These are phyloP conservation scores for Coniochaeta sp. DNA, from an alignment of 2,329 filamentous ascomycete genomes.

Conservation along the genomic window DNA sequence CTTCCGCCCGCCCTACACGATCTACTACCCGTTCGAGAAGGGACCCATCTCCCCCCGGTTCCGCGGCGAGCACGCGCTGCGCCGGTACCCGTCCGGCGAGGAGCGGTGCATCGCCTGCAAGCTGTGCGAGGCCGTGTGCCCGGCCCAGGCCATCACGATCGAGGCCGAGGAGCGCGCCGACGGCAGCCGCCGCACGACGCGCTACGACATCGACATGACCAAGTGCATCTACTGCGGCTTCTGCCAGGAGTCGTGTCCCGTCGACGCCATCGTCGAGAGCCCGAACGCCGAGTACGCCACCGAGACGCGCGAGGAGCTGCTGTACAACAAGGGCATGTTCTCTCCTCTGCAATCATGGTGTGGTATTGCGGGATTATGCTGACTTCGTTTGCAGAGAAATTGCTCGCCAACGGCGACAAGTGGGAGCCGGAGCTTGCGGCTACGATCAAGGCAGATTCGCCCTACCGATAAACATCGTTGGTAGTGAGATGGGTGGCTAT, in stretches of 20 bases:
- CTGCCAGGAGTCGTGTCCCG: constrained; percentile 97
- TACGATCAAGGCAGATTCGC: constrained; percentile 83
- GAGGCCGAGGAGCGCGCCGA: constrained; percentile 98
- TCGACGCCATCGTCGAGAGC: constrained; percentile 75
- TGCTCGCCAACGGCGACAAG: constrained; percentile 83
- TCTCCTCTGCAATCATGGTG: neutral
- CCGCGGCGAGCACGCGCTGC: constrained; percentile 93
- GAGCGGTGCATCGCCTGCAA: constrained; percentile 99
- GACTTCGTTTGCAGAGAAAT: constrained; percentile 53
- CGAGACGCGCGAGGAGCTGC: constrained; percentile 76
- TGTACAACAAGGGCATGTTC: constrained; percentile 80
- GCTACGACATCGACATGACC: constrained; percentile 99
- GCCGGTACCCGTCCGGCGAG: constrained; percentile 94
- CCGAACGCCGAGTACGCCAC: constrained; percentile 58
- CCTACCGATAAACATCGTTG: constrained; percentile 59
- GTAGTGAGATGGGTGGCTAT: neutral
- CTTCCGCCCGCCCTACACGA: constrained; percentile 98
- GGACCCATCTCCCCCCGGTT: constrained; percentile 96
- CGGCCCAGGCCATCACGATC: constrained; percentile 96
- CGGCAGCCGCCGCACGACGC: constrained; percentile 87
- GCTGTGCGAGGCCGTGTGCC: constrained; percentile 94
- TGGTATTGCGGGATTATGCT: constrained; percentile 8
- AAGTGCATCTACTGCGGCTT: constrained; percentile 99
- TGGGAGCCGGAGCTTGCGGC: constrained; percentile 98
- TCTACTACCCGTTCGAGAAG: constrained; percentile 98